A percentile compares a stretch with the other conserved stretches of the same genome.
Evolutionary conservation across 768 basidiomycete species (phyloP).

Genomic region (Lactarius deliciosus): DNA sequence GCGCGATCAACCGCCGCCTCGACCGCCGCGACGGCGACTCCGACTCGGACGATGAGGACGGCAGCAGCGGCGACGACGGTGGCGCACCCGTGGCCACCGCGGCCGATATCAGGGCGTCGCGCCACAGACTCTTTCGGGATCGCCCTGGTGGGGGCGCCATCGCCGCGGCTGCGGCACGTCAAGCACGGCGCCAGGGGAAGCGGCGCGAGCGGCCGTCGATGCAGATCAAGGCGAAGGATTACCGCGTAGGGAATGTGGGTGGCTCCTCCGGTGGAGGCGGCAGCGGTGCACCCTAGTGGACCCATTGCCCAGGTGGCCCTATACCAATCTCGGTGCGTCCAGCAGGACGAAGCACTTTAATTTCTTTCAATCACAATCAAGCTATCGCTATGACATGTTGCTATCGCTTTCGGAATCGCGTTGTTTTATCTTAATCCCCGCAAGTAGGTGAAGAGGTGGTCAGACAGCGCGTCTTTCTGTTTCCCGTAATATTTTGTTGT

Average conservation of each 20-base stretch:
- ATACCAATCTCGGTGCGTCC: too few species aligned
- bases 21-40: background rate
- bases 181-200: background rate
- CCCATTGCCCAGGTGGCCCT: background rate
- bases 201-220: background rate
- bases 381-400: too few species aligned
- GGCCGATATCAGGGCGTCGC: background rate
- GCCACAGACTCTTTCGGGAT: background rate
- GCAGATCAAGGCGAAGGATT: slow-evolving; percentile 17
- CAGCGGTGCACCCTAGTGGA: background rate
- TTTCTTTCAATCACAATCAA: too few species aligned
- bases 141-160: background rate
- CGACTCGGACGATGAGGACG: too few species aligned
- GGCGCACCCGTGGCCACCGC: background rate
- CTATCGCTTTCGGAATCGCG: too few species aligned
- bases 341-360: too few species aligned
- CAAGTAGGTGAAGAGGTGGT: too few species aligned
- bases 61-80: background rate
- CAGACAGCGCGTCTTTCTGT: too few species aligned
- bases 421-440: too few species aligned
- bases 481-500: background rate
- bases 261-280: background rate
- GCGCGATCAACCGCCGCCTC: background rate
- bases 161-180: background rate
- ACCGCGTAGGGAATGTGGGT: background rate